phyloP scores from a whole-genome alignment of 2,329 filamentous ascomycete species.

The Trichoderma afroharzianum region DNA sequence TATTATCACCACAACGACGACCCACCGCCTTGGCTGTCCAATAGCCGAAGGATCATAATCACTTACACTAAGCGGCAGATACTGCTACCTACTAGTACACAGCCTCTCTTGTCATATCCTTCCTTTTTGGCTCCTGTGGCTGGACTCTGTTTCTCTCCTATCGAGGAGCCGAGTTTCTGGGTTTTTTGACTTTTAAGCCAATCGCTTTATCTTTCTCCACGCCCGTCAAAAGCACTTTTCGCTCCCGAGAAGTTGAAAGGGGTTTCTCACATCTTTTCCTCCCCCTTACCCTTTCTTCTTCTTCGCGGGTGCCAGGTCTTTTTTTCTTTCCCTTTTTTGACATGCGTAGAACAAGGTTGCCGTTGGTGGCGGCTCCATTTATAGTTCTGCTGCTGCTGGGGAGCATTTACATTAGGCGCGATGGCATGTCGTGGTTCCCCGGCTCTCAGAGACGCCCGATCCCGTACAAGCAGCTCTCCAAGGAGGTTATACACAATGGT shows the following conservation, averaged over 20 bases:
- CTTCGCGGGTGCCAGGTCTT: not conserved
- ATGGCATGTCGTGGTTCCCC: not conserved
- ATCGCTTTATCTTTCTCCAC: not conserved
- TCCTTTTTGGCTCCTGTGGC: not conserved
- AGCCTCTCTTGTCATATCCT: not conserved
- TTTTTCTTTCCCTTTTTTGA: not conserved
- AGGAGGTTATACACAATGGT: not conserved
- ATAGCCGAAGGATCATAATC: not conserved
- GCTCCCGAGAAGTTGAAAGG: not conserved
- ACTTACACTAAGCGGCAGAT: not conserved
- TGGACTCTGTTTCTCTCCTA: not conserved
- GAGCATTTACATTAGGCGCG: slow-evolving; percentile 13
- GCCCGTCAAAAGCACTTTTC: not conserved
- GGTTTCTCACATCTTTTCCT: not conserved
- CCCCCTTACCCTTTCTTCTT: not conserved
- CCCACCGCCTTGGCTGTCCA: not conserved
- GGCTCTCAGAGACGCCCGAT: not conserved
- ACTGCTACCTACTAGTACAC: not conserved
- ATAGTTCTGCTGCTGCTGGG: slow-evolving; percentile 10
- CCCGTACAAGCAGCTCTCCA: not conserved
- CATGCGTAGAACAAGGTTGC: slow-evolving; percentile 8
- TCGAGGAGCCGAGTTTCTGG: not conserved
- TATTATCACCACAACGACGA: not conserved
- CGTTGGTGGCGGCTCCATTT: slow-evolving; percentile 7
- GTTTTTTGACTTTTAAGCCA: not conserved